Base-by-base conservation (phyloP, 1,139 yeast species). In the Taiozyma sp. region DNA sequence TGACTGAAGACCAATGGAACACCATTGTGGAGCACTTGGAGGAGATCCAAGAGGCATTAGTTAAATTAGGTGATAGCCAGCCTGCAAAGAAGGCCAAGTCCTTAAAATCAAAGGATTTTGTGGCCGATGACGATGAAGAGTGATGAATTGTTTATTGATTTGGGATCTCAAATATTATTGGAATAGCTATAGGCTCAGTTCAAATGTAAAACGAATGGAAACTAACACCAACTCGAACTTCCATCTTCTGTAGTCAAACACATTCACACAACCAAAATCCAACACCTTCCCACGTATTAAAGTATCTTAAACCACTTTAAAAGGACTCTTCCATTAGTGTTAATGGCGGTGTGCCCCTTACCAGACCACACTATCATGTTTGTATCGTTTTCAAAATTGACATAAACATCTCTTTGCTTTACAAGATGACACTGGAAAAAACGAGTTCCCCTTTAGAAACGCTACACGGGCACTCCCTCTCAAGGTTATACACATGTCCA, bases 1-100 rank as follows among this genome's bases (percentile, higher is more conserved):
- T 90, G 52, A 84, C 91, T 1, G 83, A 78, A 58, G 95, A 83
- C 23, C 76, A 78, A 38, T 90, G 95, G 87, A 71, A 70, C 46
- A 74, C 71, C 50, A 68, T 90, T 44, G 59, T 83, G 49, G 79
- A 74, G 38, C 71, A 76, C 44, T 68, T 74, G n/a, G 77, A 73
- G n/a, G 75, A 77, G 51, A 82, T 90, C 44, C 74, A 81, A 48
- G 80, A 72, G 19, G 92, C 92, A 0, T 68, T 88, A 59, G 78
- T 72, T 46, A 66, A 66, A 41, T 66, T 83, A 57, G 79, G 78
- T 23, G 74, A 71, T 13, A 43, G 52, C 54, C 23, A 32, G 1
- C 44, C 49, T 48, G 43, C 29, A 0, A 51, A 45, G 43, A 52
- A 45, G 29, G 34, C 55, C 54, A 36, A 48, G 42, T 30, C 28